A percentile compares a stretch with the other conserved stretches of the same genome.
phyloP scores from a whole-genome alignment of 2,329 filamentous ascomycete species.

The Hymenoscyphus salicellus region DNA sequence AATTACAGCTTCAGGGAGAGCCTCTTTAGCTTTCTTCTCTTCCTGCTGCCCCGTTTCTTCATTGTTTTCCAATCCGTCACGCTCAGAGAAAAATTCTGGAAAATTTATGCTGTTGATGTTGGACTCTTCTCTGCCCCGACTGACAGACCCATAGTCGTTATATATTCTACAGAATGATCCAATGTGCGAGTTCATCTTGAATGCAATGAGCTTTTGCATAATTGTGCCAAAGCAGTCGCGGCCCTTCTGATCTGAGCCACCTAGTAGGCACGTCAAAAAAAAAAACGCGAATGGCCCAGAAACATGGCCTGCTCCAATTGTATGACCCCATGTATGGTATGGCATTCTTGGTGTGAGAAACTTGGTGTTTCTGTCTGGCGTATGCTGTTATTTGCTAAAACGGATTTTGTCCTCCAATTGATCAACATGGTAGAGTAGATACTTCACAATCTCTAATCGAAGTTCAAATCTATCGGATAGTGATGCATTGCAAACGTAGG shows the following conservation, averaged over 20 bases:
- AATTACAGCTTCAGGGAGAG: neutral
- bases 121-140: conserved; percentile 3
- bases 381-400: neutral
- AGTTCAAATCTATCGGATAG: neutral
- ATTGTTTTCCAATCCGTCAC: neutral
- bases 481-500: neutral
- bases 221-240: neutral
- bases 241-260: neutral
- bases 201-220: neutral
- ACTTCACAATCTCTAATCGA: neutral
- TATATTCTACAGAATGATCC: neutral
- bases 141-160: conserved; percentile 10
- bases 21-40: neutral
- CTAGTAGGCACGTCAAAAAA: conserved; percentile 4
- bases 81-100: conserved; percentile 1
- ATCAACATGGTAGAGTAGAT: conserved; percentile 5
- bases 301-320: conserved; percentile 8
- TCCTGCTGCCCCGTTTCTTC: neutral
- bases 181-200: neutral
- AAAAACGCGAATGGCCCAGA: conserved; percentile 13
- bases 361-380: neutral
- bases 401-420: neutral
- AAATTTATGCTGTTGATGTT: conserved; percentile 14
- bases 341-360: neutral
- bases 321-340: conserved; percentile 3